Evolutionary conservation across 768 basidiomycete species (phyloP), one percentile per base, ranked within the genome.

Genomic region (Kwoniella dejecticola): DNA sequence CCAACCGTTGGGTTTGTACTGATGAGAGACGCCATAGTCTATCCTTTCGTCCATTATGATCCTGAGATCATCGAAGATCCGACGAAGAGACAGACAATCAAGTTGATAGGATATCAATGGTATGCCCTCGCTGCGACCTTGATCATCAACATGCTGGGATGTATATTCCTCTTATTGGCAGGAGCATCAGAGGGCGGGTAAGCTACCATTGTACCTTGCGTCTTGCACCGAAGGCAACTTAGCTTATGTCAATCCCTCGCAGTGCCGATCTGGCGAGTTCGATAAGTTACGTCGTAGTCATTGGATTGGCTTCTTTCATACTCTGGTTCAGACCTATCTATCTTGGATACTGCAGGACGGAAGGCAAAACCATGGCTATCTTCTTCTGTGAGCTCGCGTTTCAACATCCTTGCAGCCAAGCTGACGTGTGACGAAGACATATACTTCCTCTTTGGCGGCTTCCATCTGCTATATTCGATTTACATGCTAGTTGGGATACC

Each of bases 321-420:
- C 83, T 93, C 64, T 97, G 95, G 95, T 99, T 95, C 79, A 86
- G 92, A 72, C 94, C 95, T 15, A 90, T 94, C 75, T 98, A 98
- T 82, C 94, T 96, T 71, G 94, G 90, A 55, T 95, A 91, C 82
- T 91, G 92, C 87, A 95, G 96, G 85, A 94, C 88, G 72, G 71
- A 75, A 33, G 77, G 77, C 13, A 70, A 65, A 45, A 60, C 69
- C 13, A 70, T 78, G 73, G 77, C 77, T 17, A 64, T 78, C 47
- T 78, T 78, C 67, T 75, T 78, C 63, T 78, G 77, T 75, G 40
- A 61, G 77, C n/a, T 57, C 15, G 4, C 2, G 19, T 21, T 46
- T n/a, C n/a, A n/a, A n/a, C 15, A 21, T 60, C 19, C 7, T 19
- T 12, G n/a, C 23, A 45, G 2, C 5, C n/a, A 19, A 31, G 17